phyloP scores from a whole-genome alignment of 371 early-diverging fungal species.

The Sporodiniella umbellata region DNA sequence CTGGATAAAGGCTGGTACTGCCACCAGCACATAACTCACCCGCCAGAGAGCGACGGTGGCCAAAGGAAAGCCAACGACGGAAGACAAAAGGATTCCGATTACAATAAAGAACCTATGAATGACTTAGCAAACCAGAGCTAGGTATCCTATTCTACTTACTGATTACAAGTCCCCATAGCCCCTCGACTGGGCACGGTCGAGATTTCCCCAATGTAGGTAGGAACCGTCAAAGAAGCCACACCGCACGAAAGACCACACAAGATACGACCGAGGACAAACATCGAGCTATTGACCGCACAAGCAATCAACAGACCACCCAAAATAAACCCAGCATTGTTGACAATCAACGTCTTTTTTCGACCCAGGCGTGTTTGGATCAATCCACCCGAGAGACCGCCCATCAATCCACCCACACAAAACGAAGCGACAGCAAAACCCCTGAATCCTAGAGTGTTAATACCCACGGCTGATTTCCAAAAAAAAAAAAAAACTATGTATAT shows the following conservation, averaged over 20 bases:
- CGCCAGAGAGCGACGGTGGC: slow-evolving; percentile 67
- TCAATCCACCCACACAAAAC: slow-evolving; percentile 71
- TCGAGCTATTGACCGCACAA: slow-evolving; percentile 44
- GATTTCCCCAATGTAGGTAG: slow-evolving; percentile 82
- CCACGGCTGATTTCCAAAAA: too few relatives aligned
- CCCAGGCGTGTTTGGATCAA: slow-evolving; percentile 56
- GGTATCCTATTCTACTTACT: too few relatives aligned
- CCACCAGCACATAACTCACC: slow-evolving; percentile 58
- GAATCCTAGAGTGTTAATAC: slow-evolving; percentile 46
- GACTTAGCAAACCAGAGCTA: too few relatives aligned
- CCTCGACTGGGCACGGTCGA: slow-evolving; percentile 71
- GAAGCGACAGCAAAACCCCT: slow-evolving; percentile 67
- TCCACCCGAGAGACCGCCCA: slow-evolving; percentile 67
- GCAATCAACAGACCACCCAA: slow-evolving; percentile 62
- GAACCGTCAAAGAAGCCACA: slow-evolving; percentile 68
- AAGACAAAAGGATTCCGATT: slow-evolving; percentile 68
- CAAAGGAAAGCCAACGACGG: slow-evolving; percentile 58
- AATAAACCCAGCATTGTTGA: slow-evolving; percentile 60
- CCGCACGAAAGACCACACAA: slow-evolving; percentile 81
- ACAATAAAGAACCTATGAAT: slow-evolving; percentile 69
- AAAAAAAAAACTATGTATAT: too few relatives aligned
- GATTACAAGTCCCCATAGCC: slow-evolving; percentile 71
- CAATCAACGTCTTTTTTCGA: slow-evolving; percentile 60
- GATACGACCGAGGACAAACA: slow-evolving; percentile 77
- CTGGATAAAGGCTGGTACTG: slow-evolving; percentile 69